Evolutionary conservation across 257 asterid genomes (phyloP).

Genomic region (Misopates orontium): DNA sequence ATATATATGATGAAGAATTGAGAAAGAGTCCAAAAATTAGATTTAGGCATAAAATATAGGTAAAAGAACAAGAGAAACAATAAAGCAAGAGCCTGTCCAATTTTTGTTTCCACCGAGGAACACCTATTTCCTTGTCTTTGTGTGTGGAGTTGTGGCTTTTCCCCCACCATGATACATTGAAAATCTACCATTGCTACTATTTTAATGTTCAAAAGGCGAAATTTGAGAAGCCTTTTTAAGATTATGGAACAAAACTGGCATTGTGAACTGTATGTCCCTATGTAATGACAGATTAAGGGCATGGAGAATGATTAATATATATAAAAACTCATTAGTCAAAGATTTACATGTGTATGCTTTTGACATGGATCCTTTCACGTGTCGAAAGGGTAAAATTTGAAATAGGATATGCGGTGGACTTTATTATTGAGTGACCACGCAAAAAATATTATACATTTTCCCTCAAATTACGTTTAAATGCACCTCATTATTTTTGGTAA

Average conservation of each 20-base stretch:
- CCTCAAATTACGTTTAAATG: too few relatives aligned
- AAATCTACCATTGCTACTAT: constrained; percentile 22
- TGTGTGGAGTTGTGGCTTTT: constrained; percentile 37
- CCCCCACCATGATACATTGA: constrained; percentile 32
- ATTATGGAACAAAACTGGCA: constrained; percentile 32
- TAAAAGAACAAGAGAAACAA: constrained; percentile 44
- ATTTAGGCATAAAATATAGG: constrained; percentile 3
- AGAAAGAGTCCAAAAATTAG: constrained; percentile 20
- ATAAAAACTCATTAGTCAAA: not conserved
- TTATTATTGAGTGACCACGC: too few relatives aligned
- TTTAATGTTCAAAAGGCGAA: constrained; percentile 29
- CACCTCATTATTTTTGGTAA: too few relatives aligned
- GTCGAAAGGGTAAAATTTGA: not conserved
- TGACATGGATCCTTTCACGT: not conserved
- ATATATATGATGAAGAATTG: constrained; percentile 12
- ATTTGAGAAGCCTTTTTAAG: constrained; percentile 43
- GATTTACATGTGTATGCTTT: not conserved
- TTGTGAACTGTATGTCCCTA: constrained; percentile 27
- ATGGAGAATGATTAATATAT: constrained; percentile 1
- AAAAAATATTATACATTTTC: too few relatives aligned
- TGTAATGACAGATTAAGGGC: constrained; percentile 11
- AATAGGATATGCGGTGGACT: too few relatives aligned
- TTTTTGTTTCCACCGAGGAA: constrained; percentile 56
- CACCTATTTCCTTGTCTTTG: constrained; percentile 50
- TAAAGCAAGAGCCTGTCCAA: constrained; percentile 68